Conservation (phyloP, 345 rosid genomes). For the Hevea brasiliensis region DNA sequence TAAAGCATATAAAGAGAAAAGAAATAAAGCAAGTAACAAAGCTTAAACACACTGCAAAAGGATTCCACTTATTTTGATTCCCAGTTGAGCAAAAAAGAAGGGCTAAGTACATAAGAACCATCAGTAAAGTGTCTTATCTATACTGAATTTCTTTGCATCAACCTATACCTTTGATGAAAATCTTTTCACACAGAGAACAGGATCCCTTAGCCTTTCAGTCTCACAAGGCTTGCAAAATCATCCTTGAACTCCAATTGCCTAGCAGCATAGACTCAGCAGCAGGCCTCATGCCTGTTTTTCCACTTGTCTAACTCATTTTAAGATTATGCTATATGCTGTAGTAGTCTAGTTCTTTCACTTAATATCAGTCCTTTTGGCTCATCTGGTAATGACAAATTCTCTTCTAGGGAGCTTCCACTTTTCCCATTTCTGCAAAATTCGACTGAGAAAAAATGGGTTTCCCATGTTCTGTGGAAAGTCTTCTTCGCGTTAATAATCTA, state of each 20-base stretch:
- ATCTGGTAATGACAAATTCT: slow-evolving; percentile 1
- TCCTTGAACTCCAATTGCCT: too few species aligned
- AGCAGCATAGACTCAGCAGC: too few species aligned
- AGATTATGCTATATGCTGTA: neutral
- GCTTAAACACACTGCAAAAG: neutral
- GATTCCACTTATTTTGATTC: slow-evolving; percentile 8
- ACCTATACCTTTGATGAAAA: neutral
- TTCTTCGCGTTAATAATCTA: neutral
- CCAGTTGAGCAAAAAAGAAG: neutral
- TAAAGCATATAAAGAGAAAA: neutral
- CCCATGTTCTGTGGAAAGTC: slow-evolving; percentile 5
- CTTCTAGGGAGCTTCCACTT: slow-evolving; percentile 4
- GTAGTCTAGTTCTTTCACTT: neutral
- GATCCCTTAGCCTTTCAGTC: slow-evolving; percentile 9
- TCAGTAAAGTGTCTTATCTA: neutral
- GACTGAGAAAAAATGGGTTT: neutral
- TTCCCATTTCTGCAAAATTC: slow-evolving; percentile 22
- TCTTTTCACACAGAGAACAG: slow-evolving; percentile 5
- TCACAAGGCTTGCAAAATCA: too few species aligned
- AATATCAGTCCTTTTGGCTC: neutral
- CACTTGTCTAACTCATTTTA: slow-evolving; percentile 4
- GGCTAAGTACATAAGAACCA: neutral
- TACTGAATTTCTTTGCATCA: slow-evolving; percentile 20
- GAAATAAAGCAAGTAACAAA: neutral
- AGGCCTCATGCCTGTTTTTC: neutral